phyloP scores from a whole-genome alignment of 2,329 filamentous ascomycete genomes.

The Colletotrichum sp. region DNA sequence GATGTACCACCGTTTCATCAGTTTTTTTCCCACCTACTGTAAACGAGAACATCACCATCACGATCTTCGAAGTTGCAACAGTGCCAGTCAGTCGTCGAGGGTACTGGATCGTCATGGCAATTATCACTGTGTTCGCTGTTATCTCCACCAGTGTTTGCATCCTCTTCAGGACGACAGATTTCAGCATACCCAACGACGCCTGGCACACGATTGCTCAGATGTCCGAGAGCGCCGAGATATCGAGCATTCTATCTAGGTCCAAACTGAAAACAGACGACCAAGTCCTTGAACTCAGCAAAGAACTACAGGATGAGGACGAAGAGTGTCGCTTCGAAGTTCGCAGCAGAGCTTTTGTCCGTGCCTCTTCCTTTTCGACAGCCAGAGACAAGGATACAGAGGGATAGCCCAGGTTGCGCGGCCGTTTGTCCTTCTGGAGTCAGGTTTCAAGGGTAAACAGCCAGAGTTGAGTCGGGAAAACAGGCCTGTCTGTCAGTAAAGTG shows the following conservation, averaged over 20 bases:
- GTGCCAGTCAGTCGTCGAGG: background rate
- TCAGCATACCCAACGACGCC: background rate
- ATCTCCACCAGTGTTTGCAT: background rate
- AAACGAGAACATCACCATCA: background rate
- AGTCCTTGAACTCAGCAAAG: background rate
- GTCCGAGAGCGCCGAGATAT: background rate
- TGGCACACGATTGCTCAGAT: background rate
- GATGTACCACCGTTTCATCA: background rate
- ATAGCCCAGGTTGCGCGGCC: background rate
- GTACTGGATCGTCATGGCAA: background rate
- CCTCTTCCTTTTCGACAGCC: too few species aligned
- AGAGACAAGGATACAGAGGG: background rate
- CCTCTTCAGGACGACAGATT: background rate
- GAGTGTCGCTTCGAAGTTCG: background rate
- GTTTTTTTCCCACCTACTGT: background rate
- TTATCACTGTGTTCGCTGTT: background rate
- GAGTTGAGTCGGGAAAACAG: background rate
- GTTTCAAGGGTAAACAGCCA: background rate
- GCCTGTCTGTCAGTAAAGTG: background rate
- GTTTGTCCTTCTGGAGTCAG: background rate
- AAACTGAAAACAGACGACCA: background rate
- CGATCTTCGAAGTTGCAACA: background rate
- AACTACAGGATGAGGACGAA: background rate
- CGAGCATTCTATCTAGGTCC: background rate
- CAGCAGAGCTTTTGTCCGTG: background rate